Evolutionary conservation across 2,329 filamentous ascomycete genomes (phyloP).

Genomic region (Hypoxylon sp.): DNA sequence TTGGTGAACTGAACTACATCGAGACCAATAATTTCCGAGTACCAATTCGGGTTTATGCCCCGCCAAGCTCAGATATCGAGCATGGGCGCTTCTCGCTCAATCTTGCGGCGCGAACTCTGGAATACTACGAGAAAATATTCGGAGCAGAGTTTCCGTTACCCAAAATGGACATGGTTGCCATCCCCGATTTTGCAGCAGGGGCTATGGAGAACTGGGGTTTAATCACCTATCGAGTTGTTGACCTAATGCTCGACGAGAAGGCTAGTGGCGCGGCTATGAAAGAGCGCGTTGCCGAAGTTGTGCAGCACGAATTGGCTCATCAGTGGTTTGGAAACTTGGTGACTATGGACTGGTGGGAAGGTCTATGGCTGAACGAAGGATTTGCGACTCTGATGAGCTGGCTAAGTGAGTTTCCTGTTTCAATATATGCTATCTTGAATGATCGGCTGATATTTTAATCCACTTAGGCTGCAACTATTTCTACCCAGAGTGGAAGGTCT

Average conservation of each 20-base stretch:
- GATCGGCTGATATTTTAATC: conserved; percentile 30
- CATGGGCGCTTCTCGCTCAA: conserved; percentile 92
- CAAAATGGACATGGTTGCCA: conserved; percentile 97
- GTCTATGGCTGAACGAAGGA: conserved; percentile 94
- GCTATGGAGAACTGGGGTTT: conserved; percentile 99
- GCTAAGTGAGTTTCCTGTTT: conserved; percentile 59
- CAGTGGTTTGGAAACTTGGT: conserved; percentile 99
- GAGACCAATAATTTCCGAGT: conserved; percentile 93
- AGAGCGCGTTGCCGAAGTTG: conserved; percentile 93
- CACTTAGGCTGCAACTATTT: conserved; percentile 90
- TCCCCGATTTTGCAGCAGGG: conserved; percentile 94
- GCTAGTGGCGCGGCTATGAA: conserved; percentile 89
- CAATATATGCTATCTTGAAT: conserved; percentile 22
- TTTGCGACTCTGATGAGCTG: conserved; percentile 94
- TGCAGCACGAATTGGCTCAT: conserved; percentile 96
- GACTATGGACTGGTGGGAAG: conserved; percentile 99
- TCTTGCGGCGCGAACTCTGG: conserved; percentile 88
- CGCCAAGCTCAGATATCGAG: conserved; percentile 89
- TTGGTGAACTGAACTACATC: conserved; percentile 94
- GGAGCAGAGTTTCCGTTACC: conserved; percentile 88
- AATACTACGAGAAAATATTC: conserved; percentile 96
- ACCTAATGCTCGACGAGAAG: conserved; percentile 92
- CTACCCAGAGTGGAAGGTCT: conserved; percentile 98
- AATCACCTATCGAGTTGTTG: conserved; percentile 93
- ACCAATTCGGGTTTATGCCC: conserved; percentile 93